Conservation (phyloP, 2,329 filamentous ascomycete species). For the Chrysosporium queenslandicum region DNA sequence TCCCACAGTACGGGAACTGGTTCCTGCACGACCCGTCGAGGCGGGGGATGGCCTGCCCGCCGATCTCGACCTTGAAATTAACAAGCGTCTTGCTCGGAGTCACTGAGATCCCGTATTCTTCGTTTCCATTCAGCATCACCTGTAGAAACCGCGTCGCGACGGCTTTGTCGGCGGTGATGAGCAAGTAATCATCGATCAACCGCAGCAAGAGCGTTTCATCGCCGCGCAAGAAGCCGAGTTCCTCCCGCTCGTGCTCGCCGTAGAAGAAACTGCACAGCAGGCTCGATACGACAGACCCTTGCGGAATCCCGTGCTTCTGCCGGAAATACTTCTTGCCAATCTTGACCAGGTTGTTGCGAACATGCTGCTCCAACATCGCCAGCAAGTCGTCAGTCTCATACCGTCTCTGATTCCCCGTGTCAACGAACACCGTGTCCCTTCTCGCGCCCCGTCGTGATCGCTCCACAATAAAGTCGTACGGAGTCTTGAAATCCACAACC, state of each 20-base stretch:
- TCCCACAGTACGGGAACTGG: constrained; percentile 80
- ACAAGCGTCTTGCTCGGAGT: constrained; percentile 69
- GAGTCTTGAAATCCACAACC: constrained; percentile 34
- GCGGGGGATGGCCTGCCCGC: constrained; percentile 44
- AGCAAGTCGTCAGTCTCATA: constrained; percentile 54
- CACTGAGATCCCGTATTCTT: constrained; percentile 69
- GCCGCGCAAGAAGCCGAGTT: constrained; percentile 55
- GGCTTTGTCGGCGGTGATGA: constrained; percentile 61
- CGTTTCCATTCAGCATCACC: constrained; percentile 68
- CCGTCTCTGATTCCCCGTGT: constrained; percentile 51
- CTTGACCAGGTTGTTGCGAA: constrained; percentile 75
- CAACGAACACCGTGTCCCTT: constrained; percentile 65
- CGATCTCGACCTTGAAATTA: constrained; percentile 63
- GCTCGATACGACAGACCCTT: constrained; percentile 80
- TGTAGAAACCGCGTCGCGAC: constrained; percentile 65
- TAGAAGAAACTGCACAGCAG: constrained; percentile 95
- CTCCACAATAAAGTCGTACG: constrained; percentile 37
- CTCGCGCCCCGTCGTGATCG: constrained; percentile 26
- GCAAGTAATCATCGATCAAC: constrained; percentile 84
- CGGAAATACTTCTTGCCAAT: constrained; percentile 82
- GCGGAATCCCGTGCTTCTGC: constrained; percentile 81
- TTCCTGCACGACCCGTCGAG: constrained; percentile 30
- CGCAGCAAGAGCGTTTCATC: constrained; percentile 62
- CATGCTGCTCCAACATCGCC: constrained; percentile 63
- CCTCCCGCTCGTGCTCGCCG: constrained; percentile 64